Percentiles rank a stretch among this genome's conserved stretches.
phyloP scores from a whole-genome alignment of 306 rosid genomes.

The Cicer yamashitae region DNA sequence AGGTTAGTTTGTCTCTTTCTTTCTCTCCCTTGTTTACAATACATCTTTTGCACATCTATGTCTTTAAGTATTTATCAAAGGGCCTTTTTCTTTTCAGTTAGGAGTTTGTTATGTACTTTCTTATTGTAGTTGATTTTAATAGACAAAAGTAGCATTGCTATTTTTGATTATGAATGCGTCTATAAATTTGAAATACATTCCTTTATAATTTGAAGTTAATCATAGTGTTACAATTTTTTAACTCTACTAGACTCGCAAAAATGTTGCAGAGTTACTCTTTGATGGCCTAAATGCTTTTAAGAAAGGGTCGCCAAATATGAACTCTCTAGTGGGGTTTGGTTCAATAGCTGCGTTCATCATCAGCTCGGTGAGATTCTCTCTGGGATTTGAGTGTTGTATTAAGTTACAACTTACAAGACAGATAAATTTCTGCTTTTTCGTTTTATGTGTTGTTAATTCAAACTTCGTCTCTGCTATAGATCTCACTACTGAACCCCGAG shows the following conservation, averaged over 20 bases:
- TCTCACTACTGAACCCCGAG: constrained; percentile 79
- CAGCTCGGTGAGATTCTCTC: constrained; percentile 74
- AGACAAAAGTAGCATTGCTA: background rate
- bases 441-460: constrained; percentile 33
- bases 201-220: constrained; percentile 7
- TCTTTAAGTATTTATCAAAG: background rate
- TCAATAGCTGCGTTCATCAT: constrained; percentile 87
- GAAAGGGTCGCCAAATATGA: constrained; percentile 96
- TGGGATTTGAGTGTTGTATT: constrained; percentile 42
- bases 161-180: constrained; percentile 1
- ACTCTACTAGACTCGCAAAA: constrained; percentile 10
- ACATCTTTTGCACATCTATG: constrained; percentile 30
- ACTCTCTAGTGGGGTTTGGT: constrained; percentile 97
- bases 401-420: constrained; percentile 36
- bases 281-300: constrained; percentile 84
- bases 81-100: background rate
- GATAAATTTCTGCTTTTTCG: constrained; percentile 30
- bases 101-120: background rate
- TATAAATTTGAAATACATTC: constrained; percentile 1
- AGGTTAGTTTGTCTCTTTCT: constrained; percentile 62
- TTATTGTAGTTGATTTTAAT: background rate
- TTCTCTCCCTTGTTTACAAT: constrained; percentile 30
- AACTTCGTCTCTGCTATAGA: constrained; percentile 55
- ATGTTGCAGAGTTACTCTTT: constrained; percentile 76
- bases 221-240: constrained; percentile 3